Percentiles rank a stretch among this genome's conserved stretches.
Evolutionary conservation across 768 basidiomycete species (phyloP).

Genomic region (Paxillus ammoniavirescens): DNA sequence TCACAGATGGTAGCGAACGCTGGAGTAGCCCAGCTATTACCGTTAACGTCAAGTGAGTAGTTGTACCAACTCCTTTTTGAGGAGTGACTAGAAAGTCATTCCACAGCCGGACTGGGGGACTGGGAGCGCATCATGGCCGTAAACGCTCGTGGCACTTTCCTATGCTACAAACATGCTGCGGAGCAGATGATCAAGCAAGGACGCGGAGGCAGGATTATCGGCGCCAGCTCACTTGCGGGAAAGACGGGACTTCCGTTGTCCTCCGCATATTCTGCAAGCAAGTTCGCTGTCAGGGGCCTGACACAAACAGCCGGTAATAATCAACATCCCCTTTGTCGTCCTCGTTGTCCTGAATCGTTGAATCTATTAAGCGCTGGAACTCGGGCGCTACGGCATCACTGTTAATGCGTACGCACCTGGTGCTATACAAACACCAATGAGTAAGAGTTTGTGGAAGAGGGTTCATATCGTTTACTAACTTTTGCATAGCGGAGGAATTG

Average conservation of each 20-base stretch:
- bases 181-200: slow-evolving; percentile 57
- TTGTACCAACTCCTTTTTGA: background rate
- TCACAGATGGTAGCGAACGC: slow-evolving; percentile 21
- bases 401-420: slow-evolving; percentile 44
- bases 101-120: slow-evolving; percentile 32
- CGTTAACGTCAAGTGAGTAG: background rate
- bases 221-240: slow-evolving; percentile 27
- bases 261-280: slow-evolving; percentile 34
- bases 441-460: slow-evolving; percentile 19
- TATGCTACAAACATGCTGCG: slow-evolving; percentile 65
- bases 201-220: slow-evolving; percentile 53
- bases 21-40: background rate
- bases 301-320: slow-evolving; percentile 38
- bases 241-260: slow-evolving; percentile 4
- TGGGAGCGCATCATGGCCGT: slow-evolving; percentile 45
- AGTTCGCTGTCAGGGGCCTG: slow-evolving; percentile 41
- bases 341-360: background rate
- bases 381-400: slow-evolving; percentile 34
- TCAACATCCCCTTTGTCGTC: background rate
- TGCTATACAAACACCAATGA: slow-evolving; percentile 26
- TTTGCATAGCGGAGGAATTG: background rate
- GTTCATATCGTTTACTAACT: background rate
- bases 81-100: background rate
- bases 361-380: slow-evolving; percentile 23
- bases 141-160: slow-evolving; percentile 57